Conservation (phyloP, 805 yeast species). For the Priceomyces medius region DNA sequence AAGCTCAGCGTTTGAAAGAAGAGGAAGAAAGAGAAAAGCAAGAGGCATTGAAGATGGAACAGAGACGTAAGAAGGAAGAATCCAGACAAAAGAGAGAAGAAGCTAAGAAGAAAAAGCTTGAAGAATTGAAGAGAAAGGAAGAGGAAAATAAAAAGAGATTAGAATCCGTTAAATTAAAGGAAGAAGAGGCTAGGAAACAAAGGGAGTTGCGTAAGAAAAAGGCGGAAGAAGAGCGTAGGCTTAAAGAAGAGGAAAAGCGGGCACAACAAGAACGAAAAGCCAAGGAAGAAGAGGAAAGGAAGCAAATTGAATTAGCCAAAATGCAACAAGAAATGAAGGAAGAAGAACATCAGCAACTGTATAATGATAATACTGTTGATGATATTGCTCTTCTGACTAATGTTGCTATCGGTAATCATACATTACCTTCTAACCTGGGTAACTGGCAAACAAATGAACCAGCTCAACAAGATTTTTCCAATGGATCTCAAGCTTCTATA, state of each 20-base stretch:
- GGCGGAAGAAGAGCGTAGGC: conserved; percentile 22
- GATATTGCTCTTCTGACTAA: neutral
- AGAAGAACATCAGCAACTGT: neutral
- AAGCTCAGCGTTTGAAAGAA: conserved; percentile 42
- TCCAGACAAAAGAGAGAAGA: conserved; percentile 42
- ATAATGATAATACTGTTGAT: neutral
- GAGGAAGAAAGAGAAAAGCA: conserved; percentile 30
- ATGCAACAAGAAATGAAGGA: neutral
- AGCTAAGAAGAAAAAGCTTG: conserved; percentile 47
- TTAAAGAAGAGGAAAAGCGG: conserved; percentile 20
- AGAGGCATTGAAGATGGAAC: conserved; percentile 37
- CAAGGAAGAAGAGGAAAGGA: conserved; percentile 15
- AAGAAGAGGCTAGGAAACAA: conserved; percentile 24
- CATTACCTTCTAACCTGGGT: neutral
- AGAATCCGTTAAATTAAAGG: conserved; percentile 29
- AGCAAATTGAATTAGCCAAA: conserved; percentile 15
- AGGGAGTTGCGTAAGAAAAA: conserved; percentile 26
- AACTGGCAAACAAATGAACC: neutral
- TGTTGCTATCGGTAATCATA: neutral
- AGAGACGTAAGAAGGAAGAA: conserved; percentile 39
- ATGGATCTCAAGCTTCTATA: neutral
- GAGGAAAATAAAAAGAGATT: conserved; percentile 31
- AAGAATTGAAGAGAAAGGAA: conserved; percentile 32
- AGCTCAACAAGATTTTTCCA: neutral
- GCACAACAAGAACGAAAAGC: conserved; percentile 13